These are phyloP conservation scores for Teunomyces tritomae DNA, from an alignment of 805 yeast species.

Conservation along the genomic window DNA sequence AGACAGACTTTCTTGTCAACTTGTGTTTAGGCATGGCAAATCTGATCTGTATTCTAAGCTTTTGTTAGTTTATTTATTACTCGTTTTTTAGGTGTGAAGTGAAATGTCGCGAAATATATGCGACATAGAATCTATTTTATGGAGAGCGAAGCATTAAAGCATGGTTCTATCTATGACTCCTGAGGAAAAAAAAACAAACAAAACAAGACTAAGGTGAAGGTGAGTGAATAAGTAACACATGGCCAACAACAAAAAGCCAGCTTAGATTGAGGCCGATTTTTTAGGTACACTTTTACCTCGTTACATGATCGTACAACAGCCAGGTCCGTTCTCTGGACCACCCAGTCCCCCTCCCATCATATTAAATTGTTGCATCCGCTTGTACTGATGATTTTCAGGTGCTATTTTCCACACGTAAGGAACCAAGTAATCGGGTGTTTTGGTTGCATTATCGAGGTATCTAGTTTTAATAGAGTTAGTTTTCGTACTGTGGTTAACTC, in stretches of 20 bases:
- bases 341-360: neutral
- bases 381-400: constrained; percentile 33
- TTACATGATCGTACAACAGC: constrained; percentile 1
- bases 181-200: too few relatives aligned
- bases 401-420: constrained; percentile 43
- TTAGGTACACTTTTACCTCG: neutral
- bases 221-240: neutral
- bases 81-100: neutral
- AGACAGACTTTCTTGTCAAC: constrained; percentile 17
- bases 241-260: neutral
- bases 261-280: neutral
- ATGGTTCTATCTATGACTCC: too few relatives aligned
- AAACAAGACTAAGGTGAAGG: too few relatives aligned
- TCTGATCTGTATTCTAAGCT: neutral
- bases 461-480: constrained; percentile 13
- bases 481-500: neutral
- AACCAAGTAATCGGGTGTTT: constrained; percentile 47
- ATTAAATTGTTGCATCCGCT: constrained; percentile 20
- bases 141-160: too few relatives aligned
- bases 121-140: too few relatives aligned
- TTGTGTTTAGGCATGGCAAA: constrained; percentile 4
- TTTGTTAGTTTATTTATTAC: neutral
- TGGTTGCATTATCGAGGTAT: constrained; percentile 42
- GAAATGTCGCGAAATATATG: too few relatives aligned
- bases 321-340: neutral